A percentile compares a stretch with the other conserved stretches of the same genome.
phyloP scores from a whole-genome alignment of 768 basidiomycete genomes.

The Chalciporus sphaerocephalus region DNA sequence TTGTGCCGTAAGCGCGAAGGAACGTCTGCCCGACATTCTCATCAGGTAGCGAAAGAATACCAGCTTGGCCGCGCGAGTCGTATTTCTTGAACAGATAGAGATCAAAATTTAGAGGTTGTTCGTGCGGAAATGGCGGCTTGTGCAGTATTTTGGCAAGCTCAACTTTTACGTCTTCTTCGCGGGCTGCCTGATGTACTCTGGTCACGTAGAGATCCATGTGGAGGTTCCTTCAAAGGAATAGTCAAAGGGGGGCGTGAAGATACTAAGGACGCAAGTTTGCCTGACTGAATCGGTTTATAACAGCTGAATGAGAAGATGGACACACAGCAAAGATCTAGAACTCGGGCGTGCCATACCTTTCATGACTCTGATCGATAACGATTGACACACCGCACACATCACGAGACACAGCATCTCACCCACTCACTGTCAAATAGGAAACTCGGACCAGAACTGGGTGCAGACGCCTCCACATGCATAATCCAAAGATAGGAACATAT shows the following conservation, averaged over 20 bases:
- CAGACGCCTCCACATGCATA: conserved; percentile 7
- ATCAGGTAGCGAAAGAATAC: conserved; percentile 32
- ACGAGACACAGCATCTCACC: conserved; percentile 1
- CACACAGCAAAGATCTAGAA: not conserved
- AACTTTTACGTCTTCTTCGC: conserved; percentile 29
- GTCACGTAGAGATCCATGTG: conserved; percentile 37
- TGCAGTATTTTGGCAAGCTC: conserved; percentile 33
- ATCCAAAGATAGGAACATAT: not conserved
- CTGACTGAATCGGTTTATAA: conserved; percentile 14
- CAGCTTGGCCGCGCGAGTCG: conserved; percentile 20
- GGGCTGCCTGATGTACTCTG: conserved; percentile 26
- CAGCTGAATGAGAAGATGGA: not conserved
- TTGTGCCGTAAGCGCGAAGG: conserved; percentile 22
- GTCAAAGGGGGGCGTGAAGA: conserved; percentile 5
- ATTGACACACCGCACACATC: conserved; percentile 1
- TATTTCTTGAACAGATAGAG: conserved; percentile 27
- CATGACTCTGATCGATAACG: conserved; percentile 25
- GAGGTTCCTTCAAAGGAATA: not conserved
- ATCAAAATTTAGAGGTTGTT: conserved; percentile 32
- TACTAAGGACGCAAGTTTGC: not conserved
- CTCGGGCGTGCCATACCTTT: not conserved
- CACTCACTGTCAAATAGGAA: conserved; percentile 1
- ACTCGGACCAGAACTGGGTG: conserved; percentile 5
- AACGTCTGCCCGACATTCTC: conserved; percentile 20
- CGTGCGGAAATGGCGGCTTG: conserved; percentile 29